phyloP scores from a whole-genome alignment of 768 basidiomycete genomes.

The Hypholoma sublateritium region DNA sequence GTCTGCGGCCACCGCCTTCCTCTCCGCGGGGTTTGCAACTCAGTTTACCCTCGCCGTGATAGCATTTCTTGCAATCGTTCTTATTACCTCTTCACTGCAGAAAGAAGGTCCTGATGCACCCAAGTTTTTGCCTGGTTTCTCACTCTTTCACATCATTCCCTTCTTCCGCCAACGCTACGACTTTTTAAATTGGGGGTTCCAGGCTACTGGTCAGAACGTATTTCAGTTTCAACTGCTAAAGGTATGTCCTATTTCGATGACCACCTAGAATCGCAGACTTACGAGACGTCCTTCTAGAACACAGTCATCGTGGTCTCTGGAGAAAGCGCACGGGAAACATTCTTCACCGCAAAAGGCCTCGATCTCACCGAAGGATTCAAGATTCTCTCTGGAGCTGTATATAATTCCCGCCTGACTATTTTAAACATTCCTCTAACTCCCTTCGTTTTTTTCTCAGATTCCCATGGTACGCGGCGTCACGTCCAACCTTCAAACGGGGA shows the following conservation, averaged over 20 bases:
- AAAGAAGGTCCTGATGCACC: conserved; percentile 53
- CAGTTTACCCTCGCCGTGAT: conserved; percentile 49
- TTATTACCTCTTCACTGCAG: conserved; percentile 44
- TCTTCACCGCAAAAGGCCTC: conserved; percentile 68
- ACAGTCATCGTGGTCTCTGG: conserved; percentile 78
- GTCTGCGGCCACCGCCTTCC: conserved; percentile 46
- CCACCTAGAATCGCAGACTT: conserved; percentile 5
- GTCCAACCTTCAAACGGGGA: conserved; percentile 60
- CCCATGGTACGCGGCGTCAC: conserved; percentile 78
- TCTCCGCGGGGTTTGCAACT: conserved; percentile 48
- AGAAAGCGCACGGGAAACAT: conserved; percentile 64
- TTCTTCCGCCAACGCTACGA: conserved; percentile 74
- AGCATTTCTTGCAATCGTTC: conserved; percentile 45
- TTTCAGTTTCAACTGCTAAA: conserved; percentile 71
- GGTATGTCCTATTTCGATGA: conserved; percentile 41
- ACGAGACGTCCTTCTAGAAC: conserved; percentile 44
- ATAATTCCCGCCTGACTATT: conserved; percentile 28
- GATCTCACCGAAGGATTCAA: conserved; percentile 81
- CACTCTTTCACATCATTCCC: conserved; percentile 56
- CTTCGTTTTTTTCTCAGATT: conserved; percentile 44
- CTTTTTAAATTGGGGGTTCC: conserved; percentile 73
- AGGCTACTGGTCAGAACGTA: conserved; percentile 59
- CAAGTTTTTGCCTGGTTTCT: conserved; percentile 54
- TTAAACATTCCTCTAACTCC: conserved; percentile 17
- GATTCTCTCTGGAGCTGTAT: conserved; percentile 73